These are phyloP conservation scores for Fraxinus paxiana DNA, from an alignment of 305 asterid species.

Conservation along the genomic window DNA sequence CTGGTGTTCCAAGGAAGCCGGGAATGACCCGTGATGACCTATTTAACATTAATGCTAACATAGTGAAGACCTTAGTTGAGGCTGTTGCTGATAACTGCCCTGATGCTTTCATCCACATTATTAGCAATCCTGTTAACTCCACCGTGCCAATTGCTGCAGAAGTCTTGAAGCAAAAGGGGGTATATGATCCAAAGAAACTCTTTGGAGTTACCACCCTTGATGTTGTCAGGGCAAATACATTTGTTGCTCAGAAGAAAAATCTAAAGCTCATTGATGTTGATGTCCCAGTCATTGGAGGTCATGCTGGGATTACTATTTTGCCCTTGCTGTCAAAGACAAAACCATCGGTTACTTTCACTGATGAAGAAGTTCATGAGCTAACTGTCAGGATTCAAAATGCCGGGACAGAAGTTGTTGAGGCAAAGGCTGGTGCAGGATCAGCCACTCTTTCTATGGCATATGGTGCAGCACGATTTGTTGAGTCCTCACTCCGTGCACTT, in stretches of 20 bases:
- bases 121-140: conserved; percentile 68
- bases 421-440: conserved; percentile 71
- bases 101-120: conserved; percentile 62
- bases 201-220: conserved; percentile 67
- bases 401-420: conserved; percentile 74
- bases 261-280: conserved; percentile 61
- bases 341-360: conserved; percentile 42
- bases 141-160: conserved; percentile 70
- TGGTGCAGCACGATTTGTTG: conserved; percentile 66
- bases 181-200: conserved; percentile 58
- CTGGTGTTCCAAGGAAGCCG: conserved; percentile 67
- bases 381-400: conserved; percentile 69
- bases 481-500: conserved; percentile 73
- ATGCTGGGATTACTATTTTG: conserved; percentile 62
- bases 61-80: conserved; percentile 53
- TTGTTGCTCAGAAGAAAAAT: conserved; percentile 56
- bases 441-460: conserved; percentile 77
- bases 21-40: conserved; percentile 76
- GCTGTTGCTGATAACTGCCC: conserved; percentile 72
- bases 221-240: conserved; percentile 64
- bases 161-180: conserved; percentile 60
- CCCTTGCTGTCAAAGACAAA: conserved; percentile 60
- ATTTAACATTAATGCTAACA: conserved; percentile 64
- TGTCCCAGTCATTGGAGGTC: conserved; percentile 66
- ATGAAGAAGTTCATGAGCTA: conserved; percentile 47